Evolutionary conservation across 495 filamentous ascomycete species (phyloP).

Genomic region (Trichoderma erinaceum): DNA sequence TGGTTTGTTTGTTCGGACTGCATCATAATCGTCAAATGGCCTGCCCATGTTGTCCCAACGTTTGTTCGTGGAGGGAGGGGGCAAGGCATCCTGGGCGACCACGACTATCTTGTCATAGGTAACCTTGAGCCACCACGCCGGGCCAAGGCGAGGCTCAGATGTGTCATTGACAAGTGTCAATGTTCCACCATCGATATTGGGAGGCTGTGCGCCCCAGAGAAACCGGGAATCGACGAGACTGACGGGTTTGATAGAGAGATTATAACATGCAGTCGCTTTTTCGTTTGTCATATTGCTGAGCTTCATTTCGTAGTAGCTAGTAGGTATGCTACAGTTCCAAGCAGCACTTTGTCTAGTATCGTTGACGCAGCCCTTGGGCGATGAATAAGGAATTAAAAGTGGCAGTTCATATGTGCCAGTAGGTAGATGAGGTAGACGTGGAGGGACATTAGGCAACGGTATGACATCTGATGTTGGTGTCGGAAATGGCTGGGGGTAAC

Average conservation of each 20-base stretch:
- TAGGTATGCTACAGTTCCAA: slow-evolving; percentile 58
- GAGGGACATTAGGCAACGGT: slow-evolving; percentile 51
- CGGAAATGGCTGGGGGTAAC: slow-evolving; percentile 56
- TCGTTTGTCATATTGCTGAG: slow-evolving; percentile 23
- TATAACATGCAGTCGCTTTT: slow-evolving; percentile 24
- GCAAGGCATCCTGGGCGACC: slow-evolving; percentile 46
- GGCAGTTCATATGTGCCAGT: slow-evolving; percentile 61
- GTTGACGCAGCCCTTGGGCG: slow-evolving; percentile 60
- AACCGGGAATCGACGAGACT: slow-evolving; percentile 35
- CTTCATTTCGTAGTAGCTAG: slow-evolving; percentile 30
- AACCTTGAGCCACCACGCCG: slow-evolving; percentile 67
- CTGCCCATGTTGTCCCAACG: not conserved
- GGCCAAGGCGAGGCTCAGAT: slow-evolving; percentile 54
- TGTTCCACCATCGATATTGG: slow-evolving; percentile 34
- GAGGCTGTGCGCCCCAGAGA: slow-evolving; percentile 70
- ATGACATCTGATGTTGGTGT: slow-evolving; percentile 59
- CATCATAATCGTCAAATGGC: not conserved
- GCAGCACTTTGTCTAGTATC: slow-evolving; percentile 52
- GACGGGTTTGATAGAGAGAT: slow-evolving; percentile 25
- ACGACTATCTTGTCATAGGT: slow-evolving; percentile 80
- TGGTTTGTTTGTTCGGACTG: not conserved
- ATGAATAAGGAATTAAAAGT: slow-evolving; percentile 48
- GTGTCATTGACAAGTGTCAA: slow-evolving; percentile 55
- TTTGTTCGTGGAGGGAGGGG: slow-evolving; percentile 23
- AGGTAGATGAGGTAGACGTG: slow-evolving; percentile 52